Evolutionary conservation across 306 rosid species (phyloP), one percentile per base, ranked within the genome.

Genomic region (Lablab purpureus): DNA sequence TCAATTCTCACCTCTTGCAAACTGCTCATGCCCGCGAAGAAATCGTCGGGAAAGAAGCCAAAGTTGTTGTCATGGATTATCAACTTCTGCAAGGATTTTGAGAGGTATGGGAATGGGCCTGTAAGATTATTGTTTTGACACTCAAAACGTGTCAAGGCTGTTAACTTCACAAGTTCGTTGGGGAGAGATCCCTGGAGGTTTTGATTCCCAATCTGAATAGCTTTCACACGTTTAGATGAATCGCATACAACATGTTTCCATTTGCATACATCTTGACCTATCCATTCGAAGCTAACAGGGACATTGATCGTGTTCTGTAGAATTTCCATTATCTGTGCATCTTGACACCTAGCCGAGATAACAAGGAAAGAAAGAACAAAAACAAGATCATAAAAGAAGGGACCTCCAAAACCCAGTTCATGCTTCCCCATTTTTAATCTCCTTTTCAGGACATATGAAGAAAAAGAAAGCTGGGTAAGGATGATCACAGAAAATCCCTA

Each of bases 181-280:
- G 94, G 96, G 25, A 95, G 91, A 7, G 84, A 36, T 2, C 99
- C 99, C 30, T 75, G 49, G 7, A 95, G 94, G 0, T 84, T 89
- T 21, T 77, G 87, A 11, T 73, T 80, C 3, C 90, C 90, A 34
- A 95, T 76, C 76, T 87, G 91, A 52, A 95, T 91, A 15, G 71
- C 66, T 0, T 2, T 7, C 0, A 95, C 90, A 19, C 84, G 86
- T 25, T 76, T 81, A 6, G 13, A 34, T 0, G 62, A 12, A 37
- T 75, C 76, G 59, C 99, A 95, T 0, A 3, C 23, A 11, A 95
- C 56, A 0, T 60, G 37, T 0, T 1, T 3, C 99, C 99, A 95
- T 0, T 78, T 49, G 73, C 99, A 92, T 78, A 56, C 73, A 74
- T 83, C 81, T 3, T 86, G 6, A 23, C 82, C 90, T 7, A 80